Evolutionary conservation across 768 basidiomycete species (phyloP), one percentile per base, ranked within the genome.

Genomic region (Psilocybe tampanensis): DNA sequence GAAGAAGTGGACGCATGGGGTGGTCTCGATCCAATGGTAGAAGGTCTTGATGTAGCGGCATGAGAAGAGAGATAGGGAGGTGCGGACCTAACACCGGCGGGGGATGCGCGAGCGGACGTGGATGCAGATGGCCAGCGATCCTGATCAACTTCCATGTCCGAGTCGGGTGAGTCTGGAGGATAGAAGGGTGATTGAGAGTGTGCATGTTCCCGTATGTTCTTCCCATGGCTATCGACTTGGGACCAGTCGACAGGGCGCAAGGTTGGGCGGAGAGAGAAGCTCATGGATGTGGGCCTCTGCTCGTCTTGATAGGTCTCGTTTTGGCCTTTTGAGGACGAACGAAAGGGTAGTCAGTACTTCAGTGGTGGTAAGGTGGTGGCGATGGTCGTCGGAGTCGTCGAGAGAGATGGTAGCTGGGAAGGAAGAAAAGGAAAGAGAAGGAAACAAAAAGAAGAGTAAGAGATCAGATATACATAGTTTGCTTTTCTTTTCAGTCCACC

Each of bases 221-320:
- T 59, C 12, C 64, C 64, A 29, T 56, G 53, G 29, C 53, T 43
- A 52, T 69, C 68, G 32, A 67, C 59, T 33, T 69, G 58, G 21
- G 68, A 62, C 68, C 68, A 69, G 23, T 62, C 60, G 34, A 67
- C 68, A 21, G 68, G 68, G 43, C 66, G 65, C 39, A 69, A 58
- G 22, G 58, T 62, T 17, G 65, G 60, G 26, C 60, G 60, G 45
- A 60, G 17, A 43, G 45, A 45, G 42, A 64, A 36, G 44, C 59
- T 63, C 60, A 63, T 64, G 24, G 32, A 50, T 34, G 41, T 39
- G 6, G 36, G 36, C 13, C 15, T 13, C 36, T 15, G n/a, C n/a
- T 39, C 13, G 36, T 39, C 36, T 13, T n/a, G 3, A 3, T 5
- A 13, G 36, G 4, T 29, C 9, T 29, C 9, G 9, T 9, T 4